phyloP scores from a whole-genome alignment of 192 early-diverging fungal species.

The Mortierella claussenii region DNA sequence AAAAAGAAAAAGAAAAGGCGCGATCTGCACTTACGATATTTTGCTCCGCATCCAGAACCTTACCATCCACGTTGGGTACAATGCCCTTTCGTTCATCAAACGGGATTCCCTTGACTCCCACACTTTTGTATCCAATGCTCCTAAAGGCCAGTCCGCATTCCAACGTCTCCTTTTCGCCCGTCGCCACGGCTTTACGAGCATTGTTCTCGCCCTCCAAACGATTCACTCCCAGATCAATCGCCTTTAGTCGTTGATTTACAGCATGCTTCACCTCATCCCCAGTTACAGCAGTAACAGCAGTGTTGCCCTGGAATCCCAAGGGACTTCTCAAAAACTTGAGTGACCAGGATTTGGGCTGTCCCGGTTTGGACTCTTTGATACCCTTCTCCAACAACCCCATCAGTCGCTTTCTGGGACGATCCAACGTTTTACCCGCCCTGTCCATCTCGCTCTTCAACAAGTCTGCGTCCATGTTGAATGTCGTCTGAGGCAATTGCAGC shows the following conservation, averaged over 20 bases:
- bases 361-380: constrained; percentile 47
- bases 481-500: constrained; percentile 74
- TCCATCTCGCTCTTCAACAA: constrained; percentile 67
- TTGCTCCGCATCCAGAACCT: constrained; percentile 62
- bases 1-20: background rate
- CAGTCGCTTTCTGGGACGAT: constrained; percentile 83
- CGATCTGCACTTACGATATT: constrained; percentile 27
- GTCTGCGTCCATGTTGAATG: constrained; percentile 70
- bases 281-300: too few species aligned
- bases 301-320: constrained; percentile 61
- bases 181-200: constrained; percentile 64
- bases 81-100: constrained; percentile 76
- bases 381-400: constrained; percentile 84
- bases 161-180: constrained; percentile 66
- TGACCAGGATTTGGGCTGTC: constrained; percentile 70
- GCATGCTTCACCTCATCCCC: background rate
- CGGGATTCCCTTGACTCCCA: constrained; percentile 73
- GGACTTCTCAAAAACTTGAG: constrained; percentile 83
- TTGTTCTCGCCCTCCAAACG: constrained; percentile 71
- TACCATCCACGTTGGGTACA: constrained; percentile 87
- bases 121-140: constrained; percentile 90
- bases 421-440: constrained; percentile 40
- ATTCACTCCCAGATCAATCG: constrained; percentile 73
- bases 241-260: too few species aligned
- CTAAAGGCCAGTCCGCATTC: constrained; percentile 77